Percentiles rank a stretch among this genome's conserved stretches.
These are phyloP conservation scores for Pistacia vera DNA, from an alignment of 345 rosid genomes.

Conservation along the genomic window DNA sequence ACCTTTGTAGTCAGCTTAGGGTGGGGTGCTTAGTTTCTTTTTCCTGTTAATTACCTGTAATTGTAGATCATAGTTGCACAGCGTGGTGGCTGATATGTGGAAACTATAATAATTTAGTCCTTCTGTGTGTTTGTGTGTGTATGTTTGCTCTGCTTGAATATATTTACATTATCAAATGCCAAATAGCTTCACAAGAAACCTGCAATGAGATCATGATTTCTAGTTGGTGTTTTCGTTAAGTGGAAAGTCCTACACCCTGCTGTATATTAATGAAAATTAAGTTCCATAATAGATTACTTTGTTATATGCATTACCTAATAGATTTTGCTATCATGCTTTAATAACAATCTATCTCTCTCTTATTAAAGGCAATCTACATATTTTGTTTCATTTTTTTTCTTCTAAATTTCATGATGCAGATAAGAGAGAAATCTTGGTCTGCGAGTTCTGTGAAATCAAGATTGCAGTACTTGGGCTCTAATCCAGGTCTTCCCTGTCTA, in stretches of 20 bases:
- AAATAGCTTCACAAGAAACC: not conserved
- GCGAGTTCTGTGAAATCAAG: slow-evolving; percentile 70
- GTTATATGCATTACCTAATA: not conserved
- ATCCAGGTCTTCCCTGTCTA: slow-evolving; percentile 61
- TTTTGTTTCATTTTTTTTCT: slow-evolving; percentile 4
- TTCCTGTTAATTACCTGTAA: too few relatives aligned
- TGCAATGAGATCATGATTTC: not conserved
- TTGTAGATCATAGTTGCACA: not conserved
- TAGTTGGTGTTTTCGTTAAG: too few relatives aligned
- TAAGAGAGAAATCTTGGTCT: slow-evolving; percentile 81
- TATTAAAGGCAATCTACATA: not conserved
- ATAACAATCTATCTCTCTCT: too few relatives aligned
- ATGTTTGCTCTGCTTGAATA: not conserved
- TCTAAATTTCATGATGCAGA: slow-evolving; percentile 41
- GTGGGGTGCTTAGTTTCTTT: too few relatives aligned
- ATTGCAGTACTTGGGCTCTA: slow-evolving; percentile 60
- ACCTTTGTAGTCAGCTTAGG: not conserved
- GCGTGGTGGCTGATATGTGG: not conserved
- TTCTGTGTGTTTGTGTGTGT: not conserved
- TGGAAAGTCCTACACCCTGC: too few relatives aligned
- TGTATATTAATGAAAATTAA: too few relatives aligned
- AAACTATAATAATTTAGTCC: not conserved
- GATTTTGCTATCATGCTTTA: not conserved
- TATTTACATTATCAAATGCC: not conserved
- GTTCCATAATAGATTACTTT: too few relatives aligned